Evolutionary conservation across 495 filamentous ascomycete genomes (phyloP), one percentile per base, ranked within the genome.

Genomic region (Aspergillus ostianus): DNA sequence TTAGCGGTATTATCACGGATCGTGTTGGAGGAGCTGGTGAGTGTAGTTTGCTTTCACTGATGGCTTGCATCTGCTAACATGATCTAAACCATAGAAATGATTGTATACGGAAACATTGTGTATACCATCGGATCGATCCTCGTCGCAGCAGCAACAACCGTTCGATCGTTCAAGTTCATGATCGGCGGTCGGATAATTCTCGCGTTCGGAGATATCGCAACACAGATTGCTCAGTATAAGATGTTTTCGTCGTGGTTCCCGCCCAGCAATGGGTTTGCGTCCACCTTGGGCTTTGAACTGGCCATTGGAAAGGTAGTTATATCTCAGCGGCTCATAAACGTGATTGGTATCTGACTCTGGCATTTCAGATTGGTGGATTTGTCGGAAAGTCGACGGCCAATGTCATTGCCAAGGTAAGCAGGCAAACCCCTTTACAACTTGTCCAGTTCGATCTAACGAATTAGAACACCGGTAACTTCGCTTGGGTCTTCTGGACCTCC

Each of bases 231-330:
- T 0, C 75, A 79, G 49, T 79, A 80, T 52, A 80, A 80, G 49
- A 77, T 80, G 70, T 80, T 79, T 52, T 80, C 77, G 0, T 78
- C 75, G 0, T 80, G 76, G 76, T 79, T 80, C 59, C 65, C 76
- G 2, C 75, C 77, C 2, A 77, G 66, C 32, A 73, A 74, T 59
- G 77, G 77, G 19, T 80, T 80, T 61, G 76, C 76, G 10, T 75
- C 76, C 0, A 78, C 74, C 12, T 64, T 80, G 3, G 73, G 66
- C 0, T 74, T 77, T 47, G 74, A 79, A 62, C 60, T 79, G 48
- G 76, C 71, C 0, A 71, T 79, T 60, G 73, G 76, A 9, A 79
- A 77, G 60, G 72, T 73, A 60, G 53, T 63, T 29, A 1, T 19
- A 0, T 19, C n/a, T 15, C 26, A n/a, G 18, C 23, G 4, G 7